Conservation (phyloP, 345 rosid species). For the Camelina hispida region DNA sequence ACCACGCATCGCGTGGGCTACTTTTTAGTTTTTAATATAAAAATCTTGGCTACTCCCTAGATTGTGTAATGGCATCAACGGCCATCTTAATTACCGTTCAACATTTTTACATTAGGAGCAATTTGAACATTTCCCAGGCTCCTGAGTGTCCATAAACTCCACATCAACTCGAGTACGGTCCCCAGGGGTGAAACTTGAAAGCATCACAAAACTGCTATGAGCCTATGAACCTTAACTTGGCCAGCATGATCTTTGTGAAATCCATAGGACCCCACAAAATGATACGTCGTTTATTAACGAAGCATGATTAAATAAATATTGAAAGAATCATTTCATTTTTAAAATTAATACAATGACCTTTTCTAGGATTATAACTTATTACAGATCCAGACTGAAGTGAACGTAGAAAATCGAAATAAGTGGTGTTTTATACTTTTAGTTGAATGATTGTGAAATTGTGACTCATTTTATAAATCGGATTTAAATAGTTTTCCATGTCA, state of each 20-base stretch:
- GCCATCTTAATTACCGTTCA: no score
- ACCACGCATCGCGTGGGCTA: no score
- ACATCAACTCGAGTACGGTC: neutral
- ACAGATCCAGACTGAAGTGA: neutral
- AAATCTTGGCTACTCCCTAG: no score
- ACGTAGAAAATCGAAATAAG: no score
- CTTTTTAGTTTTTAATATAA: no score
- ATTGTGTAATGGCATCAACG: no score
- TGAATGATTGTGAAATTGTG: neutral
- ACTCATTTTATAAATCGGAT: neutral
- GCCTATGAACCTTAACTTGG: neutral
- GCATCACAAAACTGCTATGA: neutral
- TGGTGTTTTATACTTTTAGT: neutral
- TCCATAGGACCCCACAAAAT: neutral
- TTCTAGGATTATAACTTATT: neutral
- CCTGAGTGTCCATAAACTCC: neutral
- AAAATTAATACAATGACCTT: neutral
- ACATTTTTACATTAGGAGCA: no score
- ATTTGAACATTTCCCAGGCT: neutral
- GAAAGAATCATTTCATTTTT: neutral
- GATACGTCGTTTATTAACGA: neutral
- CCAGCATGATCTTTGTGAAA: neutral
- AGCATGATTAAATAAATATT: no score
- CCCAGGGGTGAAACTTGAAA: neutral
- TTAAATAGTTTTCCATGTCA: neutral